A percentile compares a stretch with the other conserved stretches of the same genome.
phyloP scores from a whole-genome alignment of 306 rosid genomes.

The Cucurbita maxima region DNA sequence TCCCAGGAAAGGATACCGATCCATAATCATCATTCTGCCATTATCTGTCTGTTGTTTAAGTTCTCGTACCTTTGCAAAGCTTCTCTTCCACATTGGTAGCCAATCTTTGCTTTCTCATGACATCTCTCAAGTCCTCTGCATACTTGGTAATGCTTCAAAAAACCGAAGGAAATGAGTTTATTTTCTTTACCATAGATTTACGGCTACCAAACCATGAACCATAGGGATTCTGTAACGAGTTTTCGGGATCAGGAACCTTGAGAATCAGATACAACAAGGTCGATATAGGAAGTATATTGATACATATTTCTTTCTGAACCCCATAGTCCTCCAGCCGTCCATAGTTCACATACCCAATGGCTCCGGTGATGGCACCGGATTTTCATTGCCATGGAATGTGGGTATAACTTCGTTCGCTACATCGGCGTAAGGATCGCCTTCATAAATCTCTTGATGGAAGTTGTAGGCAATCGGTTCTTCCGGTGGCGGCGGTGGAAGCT shows the following conservation, averaged over 20 bases:
- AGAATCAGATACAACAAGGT: neutral
- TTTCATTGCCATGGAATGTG: constrained; percentile 54
- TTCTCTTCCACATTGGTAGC: constrained; percentile 26
- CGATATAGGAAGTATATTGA: neutral
- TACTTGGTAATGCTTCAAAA: neutral
- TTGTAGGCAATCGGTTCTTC: constrained; percentile 14
- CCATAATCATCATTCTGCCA: constrained; percentile 60
- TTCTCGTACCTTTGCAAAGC: constrained; percentile 35
- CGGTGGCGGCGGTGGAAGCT: constrained; percentile 7
- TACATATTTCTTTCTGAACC: constrained; percentile 23
- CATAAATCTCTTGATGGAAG: constrained; percentile 27
- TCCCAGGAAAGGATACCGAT: constrained; percentile 48
- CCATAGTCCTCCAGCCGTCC: constrained; percentile 43
- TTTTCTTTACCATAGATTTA: constrained; percentile 26
- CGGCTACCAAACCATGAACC: constrained; percentile 41
- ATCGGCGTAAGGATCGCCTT: constrained; percentile 41
- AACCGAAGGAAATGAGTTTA: neutral
- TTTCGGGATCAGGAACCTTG: constrained; percentile 58
- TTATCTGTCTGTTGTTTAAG: constrained; percentile 51
- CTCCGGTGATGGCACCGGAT: constrained; percentile 35
- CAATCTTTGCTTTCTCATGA: constrained; percentile 27
- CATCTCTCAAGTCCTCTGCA: constrained; percentile 20
- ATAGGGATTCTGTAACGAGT: constrained; percentile 46
- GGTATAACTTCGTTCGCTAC: constrained; percentile 31
- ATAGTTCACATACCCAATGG: constrained; percentile 40